Conservation (phyloP, 2,329 filamentous ascomycete species). For the Rhinocladiella mackenziei region DNA sequence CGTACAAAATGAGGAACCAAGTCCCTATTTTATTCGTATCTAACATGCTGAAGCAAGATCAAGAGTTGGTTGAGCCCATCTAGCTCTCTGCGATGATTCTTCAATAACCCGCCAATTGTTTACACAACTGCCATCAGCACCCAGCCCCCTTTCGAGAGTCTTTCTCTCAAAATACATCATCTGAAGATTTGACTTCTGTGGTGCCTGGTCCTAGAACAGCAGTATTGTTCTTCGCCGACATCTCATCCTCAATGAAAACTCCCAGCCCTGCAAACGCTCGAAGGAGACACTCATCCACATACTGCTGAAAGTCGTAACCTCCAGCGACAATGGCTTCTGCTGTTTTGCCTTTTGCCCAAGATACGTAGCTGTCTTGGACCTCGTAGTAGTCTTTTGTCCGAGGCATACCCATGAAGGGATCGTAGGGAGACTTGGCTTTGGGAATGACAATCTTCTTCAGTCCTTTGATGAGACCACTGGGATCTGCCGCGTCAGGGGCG, state of each 20-base stretch:
- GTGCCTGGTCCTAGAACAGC: constrained; percentile 11
- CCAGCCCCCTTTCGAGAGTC: not conserved
- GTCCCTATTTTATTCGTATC: too few relatives aligned
- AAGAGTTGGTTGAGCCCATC: too few relatives aligned
- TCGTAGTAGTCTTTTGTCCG: constrained; percentile 67
- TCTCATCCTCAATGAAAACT: constrained; percentile 79
- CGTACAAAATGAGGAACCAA: too few relatives aligned
- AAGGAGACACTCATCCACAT: constrained; percentile 73
- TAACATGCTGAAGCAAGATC: too few relatives aligned
- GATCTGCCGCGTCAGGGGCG: constrained; percentile 22
- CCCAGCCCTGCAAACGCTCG: constrained; percentile 88
- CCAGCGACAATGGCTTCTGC: constrained; percentile 66
- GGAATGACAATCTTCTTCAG: constrained; percentile 63
- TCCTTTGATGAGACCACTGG: constrained; percentile 66
- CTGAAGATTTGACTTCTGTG: not conserved
- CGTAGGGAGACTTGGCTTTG: constrained; percentile 70
- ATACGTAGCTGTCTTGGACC: constrained; percentile 67
- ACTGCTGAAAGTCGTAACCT: constrained; percentile 79
- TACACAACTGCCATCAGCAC: too few relatives aligned
- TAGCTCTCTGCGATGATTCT: too few relatives aligned
- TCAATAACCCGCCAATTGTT: too few relatives aligned
- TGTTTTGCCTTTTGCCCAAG: constrained; percentile 62
- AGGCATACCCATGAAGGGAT: constrained; percentile 76
- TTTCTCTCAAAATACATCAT: constrained; percentile 13
- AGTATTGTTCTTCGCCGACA: constrained; percentile 18